Conservation (phyloP, 805 yeast genomes). For the Hanseniaspora valbyensis region DNA sequence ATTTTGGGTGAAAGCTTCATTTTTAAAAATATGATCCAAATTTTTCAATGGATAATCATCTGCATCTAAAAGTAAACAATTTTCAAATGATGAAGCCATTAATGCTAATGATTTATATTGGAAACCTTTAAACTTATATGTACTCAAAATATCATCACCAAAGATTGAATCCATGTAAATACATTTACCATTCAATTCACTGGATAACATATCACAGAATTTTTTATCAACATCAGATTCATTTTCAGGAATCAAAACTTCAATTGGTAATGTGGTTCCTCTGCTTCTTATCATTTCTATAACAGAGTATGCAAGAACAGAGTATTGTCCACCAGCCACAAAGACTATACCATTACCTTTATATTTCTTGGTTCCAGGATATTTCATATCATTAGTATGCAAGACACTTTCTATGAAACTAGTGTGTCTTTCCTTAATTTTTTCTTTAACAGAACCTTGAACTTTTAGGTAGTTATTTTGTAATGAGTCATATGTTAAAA, state of each 20-base stretch:
- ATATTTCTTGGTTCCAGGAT: slow-evolving; percentile 17
- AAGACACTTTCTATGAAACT: slow-evolving; percentile 18
- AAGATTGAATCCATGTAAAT: slow-evolving; percentile 50
- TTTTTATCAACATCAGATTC: slow-evolving; percentile 51
- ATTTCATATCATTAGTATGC: slow-evolving; percentile 15
- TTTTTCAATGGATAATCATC: slow-evolving; percentile 62
- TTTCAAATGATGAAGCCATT: slow-evolving; percentile 60
- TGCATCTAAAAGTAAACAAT: slow-evolving; percentile 61
- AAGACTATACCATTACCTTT: slow-evolving; percentile 41
- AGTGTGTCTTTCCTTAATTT: slow-evolving; percentile 20
- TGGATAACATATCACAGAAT: slow-evolving; percentile 49
- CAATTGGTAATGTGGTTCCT: slow-evolving; percentile 59
- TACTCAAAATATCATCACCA: slow-evolving; percentile 35
- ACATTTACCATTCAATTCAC: slow-evolving; percentile 49
- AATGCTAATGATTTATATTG: slow-evolving; percentile 63
- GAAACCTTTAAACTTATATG: slow-evolving; percentile 47
- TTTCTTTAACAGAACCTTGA: slow-evolving; percentile 17
- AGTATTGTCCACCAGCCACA: slow-evolving; percentile 73
- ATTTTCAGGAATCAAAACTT: slow-evolving; percentile 53
- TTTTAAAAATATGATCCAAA: slow-evolving; percentile 48
- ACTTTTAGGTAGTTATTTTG: slow-evolving; percentile 24
- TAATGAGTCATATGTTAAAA: neutral
- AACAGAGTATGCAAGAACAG: slow-evolving; percentile 58
- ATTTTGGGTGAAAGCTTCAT: slow-evolving; percentile 42
- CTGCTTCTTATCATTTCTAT: slow-evolving; percentile 49